Percentiles rank a stretch among this genome's conserved stretches.
phyloP scores from a whole-genome alignment of 1,284 basidiomycete genomes.

The Mycosarcoma maydis region DNA sequence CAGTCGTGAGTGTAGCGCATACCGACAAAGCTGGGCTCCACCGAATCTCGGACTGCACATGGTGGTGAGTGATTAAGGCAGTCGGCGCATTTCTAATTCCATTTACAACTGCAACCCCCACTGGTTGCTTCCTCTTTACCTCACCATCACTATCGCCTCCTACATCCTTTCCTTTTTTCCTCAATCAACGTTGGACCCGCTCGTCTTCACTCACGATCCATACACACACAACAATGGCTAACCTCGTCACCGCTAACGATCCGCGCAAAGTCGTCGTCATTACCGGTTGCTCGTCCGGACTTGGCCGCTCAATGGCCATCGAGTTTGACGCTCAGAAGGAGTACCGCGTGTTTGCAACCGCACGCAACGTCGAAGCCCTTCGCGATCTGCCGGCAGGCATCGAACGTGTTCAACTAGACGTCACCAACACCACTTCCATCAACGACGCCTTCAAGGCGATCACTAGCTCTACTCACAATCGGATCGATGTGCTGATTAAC shows the following conservation, averaged over 20 bases:
- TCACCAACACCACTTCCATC: slow-evolving; percentile 41
- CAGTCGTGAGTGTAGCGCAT: too few species aligned
- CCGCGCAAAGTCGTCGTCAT: slow-evolving; percentile 53
- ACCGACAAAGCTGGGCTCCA: too few species aligned
- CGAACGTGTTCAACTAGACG: slow-evolving; percentile 55
- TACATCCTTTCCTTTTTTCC: too few species aligned
- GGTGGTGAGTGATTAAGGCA: too few species aligned
- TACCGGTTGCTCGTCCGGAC: slow-evolving; percentile 57
- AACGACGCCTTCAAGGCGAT: slow-evolving; percentile 46
- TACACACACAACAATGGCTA: slow-evolving; percentile 11
- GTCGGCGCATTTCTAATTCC: too few species aligned
- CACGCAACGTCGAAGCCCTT: slow-evolving; percentile 50
- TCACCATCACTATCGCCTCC: too few species aligned
- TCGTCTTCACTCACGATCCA: neutral
- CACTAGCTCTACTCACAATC: slow-evolving; percentile 26
- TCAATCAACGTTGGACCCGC: too few species aligned
- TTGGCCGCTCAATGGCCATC: slow-evolving; percentile 54
- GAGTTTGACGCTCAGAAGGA: slow-evolving; percentile 41
- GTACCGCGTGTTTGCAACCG: slow-evolving; percentile 58
- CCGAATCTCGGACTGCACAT: too few species aligned
- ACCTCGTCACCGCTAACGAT: slow-evolving; percentile 26
- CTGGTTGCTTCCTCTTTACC: too few species aligned
- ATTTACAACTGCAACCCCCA: too few species aligned
- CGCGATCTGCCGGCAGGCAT: slow-evolving; percentile 44
- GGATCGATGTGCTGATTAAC: slow-evolving; percentile 71